Base-by-base conservation (phyloP, 2,329 filamentous ascomycete genomes). In the Davidsoniella virescens region DNA sequence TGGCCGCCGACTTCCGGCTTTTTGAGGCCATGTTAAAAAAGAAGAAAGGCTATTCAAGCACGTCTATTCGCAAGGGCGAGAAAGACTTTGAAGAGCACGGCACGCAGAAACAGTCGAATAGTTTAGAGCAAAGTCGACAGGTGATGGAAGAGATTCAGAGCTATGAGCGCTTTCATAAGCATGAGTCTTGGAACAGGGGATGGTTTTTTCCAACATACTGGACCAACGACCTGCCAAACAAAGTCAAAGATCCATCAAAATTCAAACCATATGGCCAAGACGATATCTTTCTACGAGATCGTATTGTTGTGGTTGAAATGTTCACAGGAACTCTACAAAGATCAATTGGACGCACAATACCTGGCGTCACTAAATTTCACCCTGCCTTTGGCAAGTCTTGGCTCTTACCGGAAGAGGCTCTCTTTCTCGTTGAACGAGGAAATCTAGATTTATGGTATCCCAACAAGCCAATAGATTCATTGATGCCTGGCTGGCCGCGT, bases 21-120 rank as follows among this genome's bases (percentile, higher is more conserved):
- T 80, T 80, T 55, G 67, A 68, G 3, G 67, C 72, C 26, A 64
- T 75, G 55, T 70, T 72, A 55, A 62, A 67, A 54, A 74, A 75
- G 59, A 73, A 75, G 59, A 66, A 68, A 49, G 66, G 68, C 44
- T 64, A 71, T 41, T 72, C 72, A 7, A 64, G 70, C 47, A 77
- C 78, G 57, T 74, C 88, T 9, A 87, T 94, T 36, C 87, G 90
- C 56, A 86, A 87, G 55, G 92, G 92, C 54, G 87, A 94, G 63
- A 98, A 98, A 65, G 92, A 98, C 67, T 98, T 95, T 63, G 92
- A 96, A 66, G 81, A 84, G 25, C 87, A 96, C 65, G 84, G 85
- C 44, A 96, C 92, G 2, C 75, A 77, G 29, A 78, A 84, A 29
- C 92, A 98, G 65, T 78, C 82, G 56, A 73, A 75, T 51, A 76